Conservation (phyloP, 345 rosid genomes). For the Viola odorata region DNA sequence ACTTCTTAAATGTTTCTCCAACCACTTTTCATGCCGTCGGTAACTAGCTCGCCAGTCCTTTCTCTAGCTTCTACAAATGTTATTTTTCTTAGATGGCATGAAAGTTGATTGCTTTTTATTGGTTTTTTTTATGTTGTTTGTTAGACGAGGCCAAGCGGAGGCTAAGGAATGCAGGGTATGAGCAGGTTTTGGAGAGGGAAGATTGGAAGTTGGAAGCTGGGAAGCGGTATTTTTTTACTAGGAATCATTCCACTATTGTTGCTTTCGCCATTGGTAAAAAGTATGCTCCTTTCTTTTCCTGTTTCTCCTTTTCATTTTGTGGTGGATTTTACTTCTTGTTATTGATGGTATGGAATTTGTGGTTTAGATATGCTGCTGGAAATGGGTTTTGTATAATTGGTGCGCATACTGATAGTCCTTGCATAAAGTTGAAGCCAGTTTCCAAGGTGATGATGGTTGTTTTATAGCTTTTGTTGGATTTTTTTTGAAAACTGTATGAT, state of each 20-base stretch:
- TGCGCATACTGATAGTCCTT: slow-evolving; percentile 98
- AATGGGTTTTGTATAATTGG: slow-evolving; percentile 84
- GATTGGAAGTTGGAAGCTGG: slow-evolving; percentile 84
- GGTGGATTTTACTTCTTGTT: background rate
- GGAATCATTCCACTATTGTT: slow-evolving; percentile 83
- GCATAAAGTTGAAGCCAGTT: slow-evolving; percentile 85
- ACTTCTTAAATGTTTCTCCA: slow-evolving; percentile 87
- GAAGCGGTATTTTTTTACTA: slow-evolving; percentile 77
- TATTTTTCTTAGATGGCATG: background rate
- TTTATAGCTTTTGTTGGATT: background rate
- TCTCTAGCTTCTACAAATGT: background rate
- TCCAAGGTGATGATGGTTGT: slow-evolving; percentile 48
- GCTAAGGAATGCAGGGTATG: slow-evolving; percentile 56
- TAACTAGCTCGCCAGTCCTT: slow-evolving; percentile 19
- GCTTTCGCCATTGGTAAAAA: slow-evolving; percentile 90
- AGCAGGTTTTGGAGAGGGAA: slow-evolving; percentile 69
- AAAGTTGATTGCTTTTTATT: background rate
- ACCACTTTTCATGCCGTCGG: slow-evolving; percentile 99
- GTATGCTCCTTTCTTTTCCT: slow-evolving; percentile 29
- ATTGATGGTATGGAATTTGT: slow-evolving; percentile 6
- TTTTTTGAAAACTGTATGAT: background rate
- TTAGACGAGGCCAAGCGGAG: slow-evolving; percentile 80
- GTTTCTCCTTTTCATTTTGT: background rate
- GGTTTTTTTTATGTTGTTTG: slow-evolving; percentile 8
- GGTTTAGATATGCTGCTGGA: slow-evolving; percentile 74